Evolutionary conservation across 202 grass and related monocot genomes (phyloP).

Genomic region (Digitaria exilis): DNA sequence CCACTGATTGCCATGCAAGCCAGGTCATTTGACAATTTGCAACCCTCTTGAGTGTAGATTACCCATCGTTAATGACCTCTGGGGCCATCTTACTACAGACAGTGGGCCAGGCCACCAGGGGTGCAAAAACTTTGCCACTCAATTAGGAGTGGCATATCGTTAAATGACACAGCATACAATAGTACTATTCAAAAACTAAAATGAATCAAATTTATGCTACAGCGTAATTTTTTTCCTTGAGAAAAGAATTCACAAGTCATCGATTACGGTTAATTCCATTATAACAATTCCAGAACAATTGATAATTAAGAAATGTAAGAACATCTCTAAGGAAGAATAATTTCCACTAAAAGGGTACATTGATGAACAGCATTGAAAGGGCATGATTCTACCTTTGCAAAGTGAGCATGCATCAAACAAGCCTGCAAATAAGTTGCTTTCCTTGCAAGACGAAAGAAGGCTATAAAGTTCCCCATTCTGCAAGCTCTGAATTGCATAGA

Average conservation of each 20-base stretch:
- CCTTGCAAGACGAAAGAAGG: conserved; percentile 93
- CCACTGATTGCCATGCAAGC: not conserved
- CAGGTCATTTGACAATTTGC: not conserved
- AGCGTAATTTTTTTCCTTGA: not conserved
- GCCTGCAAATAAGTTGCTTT: conserved; percentile 90
- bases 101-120: no score
- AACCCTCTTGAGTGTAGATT: not conserved
- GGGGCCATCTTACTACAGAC: not conserved
- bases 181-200: not conserved
- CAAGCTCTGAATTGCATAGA: conserved; percentile 69
- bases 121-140: not conserved
- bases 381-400: conserved; percentile 73
- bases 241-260: not conserved
- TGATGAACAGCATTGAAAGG: conserved; percentile 15
- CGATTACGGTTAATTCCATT: not conserved
- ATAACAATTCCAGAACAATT: conserved; percentile 29
- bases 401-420: conserved; percentile 98
- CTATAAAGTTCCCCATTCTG: conserved; percentile 81
- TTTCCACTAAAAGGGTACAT: conserved; percentile 19
- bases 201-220: not conserved
- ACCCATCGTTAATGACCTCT: not conserved
- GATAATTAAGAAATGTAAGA: conserved; percentile 14
- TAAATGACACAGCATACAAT: conserved; percentile 18
- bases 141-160: not conserved
- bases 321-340: conserved; percentile 22